Base-by-base conservation (phyloP, 2,329 filamentous ascomycete genomes). In the Macrophomina pseudophaseolina region DNA sequence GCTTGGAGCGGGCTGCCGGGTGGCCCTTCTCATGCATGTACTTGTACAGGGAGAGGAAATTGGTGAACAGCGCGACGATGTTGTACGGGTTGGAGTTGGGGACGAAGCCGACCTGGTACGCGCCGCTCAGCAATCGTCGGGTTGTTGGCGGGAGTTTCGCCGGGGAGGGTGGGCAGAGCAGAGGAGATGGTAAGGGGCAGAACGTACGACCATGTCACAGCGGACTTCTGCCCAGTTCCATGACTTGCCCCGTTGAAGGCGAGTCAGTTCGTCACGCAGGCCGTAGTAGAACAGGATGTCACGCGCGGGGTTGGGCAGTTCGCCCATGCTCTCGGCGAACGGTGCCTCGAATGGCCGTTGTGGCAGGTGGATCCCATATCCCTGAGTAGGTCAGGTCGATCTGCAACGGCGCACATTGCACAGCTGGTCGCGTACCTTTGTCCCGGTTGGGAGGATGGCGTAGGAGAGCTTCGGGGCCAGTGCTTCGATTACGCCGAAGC, bases 381-480 rank as follows among this genome's bases (percentile, higher is more conserved):
- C 71, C 66, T 66, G 32, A 49, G 42, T 44, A 44, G 2, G 42
- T 44, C 16, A 44, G 42, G 42, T 9, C 3, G 42, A 44, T 48
- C 42, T 44, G 16, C 16, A 14, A 9, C 42, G 42, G 28, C 30
- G 76, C 35, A 38, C 11, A 12, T 1, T 8, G 35, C 35, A 4
- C 35, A 73, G 4, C 7, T 32, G 5, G 33, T 8, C n/a, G 2
- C 75, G 73, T 4, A 71, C 70, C 35, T 74, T 75, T 12, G 76
- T 74, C 11, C 76, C 78, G 4, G 76, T 76, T 4, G 75, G 71
- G 40, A 76, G 76, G 7, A 74, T 70, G 40, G 79, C 69, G 59
- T 75, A 78, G 42, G 71, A 56, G 18, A 80, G 69, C 3, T 71
- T 71, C 0, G 71, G 67, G 9, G 73, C 74, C 2, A 78, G 66